A percentile compares a stretch with the other conserved stretches of the same genome.
These are phyloP conservation scores for Trypanosoma brucei DNA, from an alignment of 208 protist genomes.

Conservation along the genomic window DNA sequence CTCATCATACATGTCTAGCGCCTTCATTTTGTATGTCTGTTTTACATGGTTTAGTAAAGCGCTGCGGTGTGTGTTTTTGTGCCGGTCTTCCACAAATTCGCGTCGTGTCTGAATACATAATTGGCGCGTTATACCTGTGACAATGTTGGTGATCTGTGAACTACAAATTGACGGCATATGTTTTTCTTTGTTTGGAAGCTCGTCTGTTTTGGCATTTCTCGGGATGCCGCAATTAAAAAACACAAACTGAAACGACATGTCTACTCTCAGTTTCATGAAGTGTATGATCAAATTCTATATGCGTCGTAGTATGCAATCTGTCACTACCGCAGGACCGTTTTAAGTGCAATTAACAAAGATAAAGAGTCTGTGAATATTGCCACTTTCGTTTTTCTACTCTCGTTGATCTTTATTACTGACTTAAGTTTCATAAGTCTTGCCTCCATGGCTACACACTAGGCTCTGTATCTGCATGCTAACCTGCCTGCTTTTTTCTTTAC, in stretches of 20 bases:
- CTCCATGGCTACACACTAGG: slow-evolving; percentile 19
- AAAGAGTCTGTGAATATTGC: slow-evolving; percentile 3
- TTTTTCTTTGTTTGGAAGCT: no score
- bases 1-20: not conserved
- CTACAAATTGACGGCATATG: no score
- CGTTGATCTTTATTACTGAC: not conserved
- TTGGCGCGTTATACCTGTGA: not conserved
- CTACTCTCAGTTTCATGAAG: not conserved
- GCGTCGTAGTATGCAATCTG: not conserved
- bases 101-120: not conserved
- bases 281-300: not conserved
- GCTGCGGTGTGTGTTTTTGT: not conserved
- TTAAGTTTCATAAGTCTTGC: not conserved
- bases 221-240: no score
- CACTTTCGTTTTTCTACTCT: not conserved
- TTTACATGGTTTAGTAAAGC: not conserved
- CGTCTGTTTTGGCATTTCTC: no score
- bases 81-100: not conserved
- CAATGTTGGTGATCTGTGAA: not conserved
- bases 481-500: slow-evolving; percentile 1
- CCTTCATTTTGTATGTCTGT: not conserved
- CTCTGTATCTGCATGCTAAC: slow-evolving; percentile 18
- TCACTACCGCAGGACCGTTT: slow-evolving; percentile 2
- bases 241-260: slow-evolving; percentile 3
- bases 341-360: not conserved